A percentile compares a stretch with the other conserved stretches of the same genome.
phyloP scores from a whole-genome alignment of 106 monocot genomes.

The Dendrobium chrysotoxum region DNA sequence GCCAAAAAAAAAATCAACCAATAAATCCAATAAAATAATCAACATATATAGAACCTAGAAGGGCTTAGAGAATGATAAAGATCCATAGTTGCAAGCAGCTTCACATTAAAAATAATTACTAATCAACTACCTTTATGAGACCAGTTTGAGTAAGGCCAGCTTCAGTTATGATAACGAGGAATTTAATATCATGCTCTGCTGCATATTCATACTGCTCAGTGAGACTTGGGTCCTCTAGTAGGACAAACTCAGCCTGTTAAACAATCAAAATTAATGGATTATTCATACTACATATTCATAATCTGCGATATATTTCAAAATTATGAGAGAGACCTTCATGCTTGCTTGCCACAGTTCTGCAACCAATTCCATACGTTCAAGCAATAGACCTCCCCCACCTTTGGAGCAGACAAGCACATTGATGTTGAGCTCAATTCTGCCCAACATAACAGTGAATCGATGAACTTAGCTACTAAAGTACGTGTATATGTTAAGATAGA shows the following conservation, averaged over 20 bases:
- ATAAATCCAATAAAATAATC: background rate
- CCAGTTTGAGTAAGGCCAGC: slow-evolving; percentile 67
- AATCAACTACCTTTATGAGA: slow-evolving; percentile 53
- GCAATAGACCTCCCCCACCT: slow-evolving; percentile 87
- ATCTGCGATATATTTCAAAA: background rate
- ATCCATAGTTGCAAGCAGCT: background rate
- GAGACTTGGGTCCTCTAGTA: slow-evolving; percentile 70
- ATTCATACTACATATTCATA: background rate
- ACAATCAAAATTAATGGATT: background rate
- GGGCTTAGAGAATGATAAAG: background rate
- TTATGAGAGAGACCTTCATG: slow-evolving; percentile 55
- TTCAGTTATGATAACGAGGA: slow-evolving; percentile 86
- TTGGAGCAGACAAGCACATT: slow-evolving; percentile 88
- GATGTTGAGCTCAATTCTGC: slow-evolving; percentile 45
- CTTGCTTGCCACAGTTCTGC: slow-evolving; percentile 88
- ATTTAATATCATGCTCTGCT: slow-evolving; percentile 83
- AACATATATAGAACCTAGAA: background rate
- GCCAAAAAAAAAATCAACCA: background rate
- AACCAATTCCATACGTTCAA: slow-evolving; percentile 88
- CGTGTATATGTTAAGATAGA: background rate
- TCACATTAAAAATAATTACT: background rate
- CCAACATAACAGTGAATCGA: background rate
- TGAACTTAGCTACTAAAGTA: background rate
- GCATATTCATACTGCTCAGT: slow-evolving; percentile 98
- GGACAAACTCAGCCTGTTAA: slow-evolving; percentile 77